Evolutionary conservation across 441 rosid species (phyloP), one percentile per base, ranked within the genome.

Genomic region (Dalechampia spathulata): DNA sequence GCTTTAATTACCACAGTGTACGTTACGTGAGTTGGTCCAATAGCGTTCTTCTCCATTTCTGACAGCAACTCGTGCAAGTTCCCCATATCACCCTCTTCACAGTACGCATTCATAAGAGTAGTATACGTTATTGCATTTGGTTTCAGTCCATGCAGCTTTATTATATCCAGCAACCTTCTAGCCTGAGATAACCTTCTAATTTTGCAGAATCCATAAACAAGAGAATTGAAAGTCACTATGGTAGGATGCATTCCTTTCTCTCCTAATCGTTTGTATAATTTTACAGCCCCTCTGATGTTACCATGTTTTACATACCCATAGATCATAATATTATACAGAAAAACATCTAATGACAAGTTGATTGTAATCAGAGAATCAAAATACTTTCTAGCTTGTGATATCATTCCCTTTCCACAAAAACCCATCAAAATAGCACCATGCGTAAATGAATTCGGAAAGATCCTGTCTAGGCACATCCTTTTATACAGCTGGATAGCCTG

Each of bases 1-100:
- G 75, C 82, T 70, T 88, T 88, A 39, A 88, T 73, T 9, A 88
- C 39, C 53, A 88, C 83, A 11, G 92, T 75, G 75, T 78, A 85
- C 0, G 91, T 88, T 67, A 83, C 61, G 61, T 65, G 74, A 50
- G 85, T 81, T 0, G 81, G 79, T 40, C 30, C 32, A 51, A 80
- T 62, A 45, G 65, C 67, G 53, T 70, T 64, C 45, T 59, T 44
- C 59, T 69, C 56, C 95, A 88, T 86, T 57, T 86, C 82, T 28
- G 52, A 40, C 52, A 61, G 71, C 78, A 86, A 45, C 46, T 75
- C 69, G 23, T 66, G 67, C 61, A 86, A 22, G 13, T 62, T 28
- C 9, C 43, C 46, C 11, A 64, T 56, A 55, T 78, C 63, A 58
- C 82, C 79, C 52, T 60, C 48, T 60, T 81, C 80, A 55, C 85